These are phyloP conservation scores for Pittosporum tobira DNA, from an alignment of 129 eudicot species.

Conservation along the genomic window DNA sequence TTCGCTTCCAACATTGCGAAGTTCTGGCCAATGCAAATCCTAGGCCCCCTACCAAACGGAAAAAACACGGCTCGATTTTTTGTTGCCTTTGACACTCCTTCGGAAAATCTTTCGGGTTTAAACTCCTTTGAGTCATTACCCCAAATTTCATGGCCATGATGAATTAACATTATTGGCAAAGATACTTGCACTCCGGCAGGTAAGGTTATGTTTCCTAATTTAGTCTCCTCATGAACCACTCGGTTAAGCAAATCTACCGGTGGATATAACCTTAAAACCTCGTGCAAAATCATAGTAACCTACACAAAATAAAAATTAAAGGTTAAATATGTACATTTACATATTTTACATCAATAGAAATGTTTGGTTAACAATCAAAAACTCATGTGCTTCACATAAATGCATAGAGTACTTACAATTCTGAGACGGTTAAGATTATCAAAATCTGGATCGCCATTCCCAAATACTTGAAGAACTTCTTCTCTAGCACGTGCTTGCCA, in stretches of 20 bases:
- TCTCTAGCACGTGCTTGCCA: constrained; percentile 21
- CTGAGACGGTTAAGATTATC: constrained; percentile 13
- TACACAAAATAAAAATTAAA: background rate
- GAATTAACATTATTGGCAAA: background rate
- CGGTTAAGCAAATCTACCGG: background rate
- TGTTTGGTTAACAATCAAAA: too few species aligned
- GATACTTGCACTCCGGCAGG: constrained; percentile 1
- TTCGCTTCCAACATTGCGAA: constrained; percentile 27
- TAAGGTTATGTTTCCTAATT: background rate
- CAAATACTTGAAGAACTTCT: constrained; percentile 11
- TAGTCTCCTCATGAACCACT: background rate
- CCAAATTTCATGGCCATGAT: constrained; percentile 5
- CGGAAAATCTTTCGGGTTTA: constrained; percentile 8
- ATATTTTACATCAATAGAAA: too few species aligned
- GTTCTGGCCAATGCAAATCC: constrained; percentile 25
- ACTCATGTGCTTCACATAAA: too few species aligned
- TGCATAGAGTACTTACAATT: constrained; percentile 11
- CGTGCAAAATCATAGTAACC: constrained; percentile 16
- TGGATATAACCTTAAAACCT: constrained; percentile 19
- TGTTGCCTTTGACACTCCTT: constrained; percentile 10
- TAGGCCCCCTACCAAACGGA: constrained; percentile 33
- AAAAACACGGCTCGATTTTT: constrained; percentile 14
- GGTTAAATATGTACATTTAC: too few species aligned
- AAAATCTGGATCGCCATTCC: constrained; percentile 6
- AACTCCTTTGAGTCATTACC: constrained; percentile 3